These are phyloP conservation scores for Heracleum sosnowskyi DNA, from an alignment of 129 eudicot species.

Conservation along the genomic window DNA sequence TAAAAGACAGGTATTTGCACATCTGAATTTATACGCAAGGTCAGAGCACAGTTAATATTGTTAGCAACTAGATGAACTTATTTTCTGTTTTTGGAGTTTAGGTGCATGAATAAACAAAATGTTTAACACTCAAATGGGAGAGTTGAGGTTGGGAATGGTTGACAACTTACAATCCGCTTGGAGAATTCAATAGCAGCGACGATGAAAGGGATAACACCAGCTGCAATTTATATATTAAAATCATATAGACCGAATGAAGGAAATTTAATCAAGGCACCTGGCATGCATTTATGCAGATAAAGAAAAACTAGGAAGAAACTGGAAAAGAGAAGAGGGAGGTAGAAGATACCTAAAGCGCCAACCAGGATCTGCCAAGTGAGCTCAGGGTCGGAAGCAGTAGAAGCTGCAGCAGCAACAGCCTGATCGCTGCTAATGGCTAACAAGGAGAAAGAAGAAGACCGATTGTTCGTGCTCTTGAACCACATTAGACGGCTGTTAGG, in stretches of 20 bases:
- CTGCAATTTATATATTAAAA: conserved; percentile 28
- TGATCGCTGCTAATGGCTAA: background rate
- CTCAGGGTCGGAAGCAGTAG: conserved; percentile 33
- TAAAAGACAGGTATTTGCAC: too few species aligned
- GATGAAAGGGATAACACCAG: conserved; percentile 82
- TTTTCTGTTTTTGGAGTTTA: background rate
- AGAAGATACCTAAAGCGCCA: conserved; percentile 51
- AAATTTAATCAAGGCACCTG: background rate
- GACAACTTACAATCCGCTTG: conserved; percentile 71
- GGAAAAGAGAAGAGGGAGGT: background rate
- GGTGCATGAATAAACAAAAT: background rate
- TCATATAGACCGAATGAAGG: background rate
- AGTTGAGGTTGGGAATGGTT: background rate
- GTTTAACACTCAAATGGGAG: background rate
- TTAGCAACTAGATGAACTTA: background rate
- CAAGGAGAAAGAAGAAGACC: background rate
- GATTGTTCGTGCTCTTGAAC: background rate
- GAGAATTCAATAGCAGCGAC: conserved; percentile 91
- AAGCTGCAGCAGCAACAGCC: conserved; percentile 16
- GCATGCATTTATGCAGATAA: background rate
- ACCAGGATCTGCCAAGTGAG: conserved; percentile 72
- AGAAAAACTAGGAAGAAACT: background rate
- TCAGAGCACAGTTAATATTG: too few species aligned
- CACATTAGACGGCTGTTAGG: background rate
- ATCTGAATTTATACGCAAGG: too few species aligned